Base-by-base conservation (phyloP, 805 yeast species). In the Zygotorulaspora sp. region DNA sequence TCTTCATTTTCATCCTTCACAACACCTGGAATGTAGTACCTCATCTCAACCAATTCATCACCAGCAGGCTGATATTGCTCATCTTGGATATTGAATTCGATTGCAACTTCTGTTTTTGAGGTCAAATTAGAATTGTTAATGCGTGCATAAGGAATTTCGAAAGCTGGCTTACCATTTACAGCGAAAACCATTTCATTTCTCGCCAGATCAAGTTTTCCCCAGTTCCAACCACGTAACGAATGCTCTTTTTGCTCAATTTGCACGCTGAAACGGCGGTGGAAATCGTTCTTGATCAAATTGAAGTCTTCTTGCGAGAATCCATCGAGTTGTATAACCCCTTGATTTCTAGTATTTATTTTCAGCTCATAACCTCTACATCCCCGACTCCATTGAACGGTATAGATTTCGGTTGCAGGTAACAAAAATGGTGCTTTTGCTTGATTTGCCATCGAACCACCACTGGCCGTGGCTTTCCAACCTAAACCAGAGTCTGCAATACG, bases 221-320 rank as follows among this genome's bases (percentile, higher is more conserved):
- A 92, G 64, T 92, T 92, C 98, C 98, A 92, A 21, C 99, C 99
- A 66, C 96, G 77, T 48, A 92, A 68, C 4, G 96, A 83, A 63
- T 92, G 98, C 53, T 90, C 97, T 53, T 73, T 78, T 45, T 75
- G 81, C 52, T 92, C 97, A 41, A 92, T 71, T 39, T 75, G 75
- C 29, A 85, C 68, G 39, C 70, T 71, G 62, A 88, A 86, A 54
- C 83, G 75, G 49, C 88, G 71, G 56, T 83, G 88, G 49, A 92
- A 70, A 49, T 89, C 95, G 55, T 76, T 83, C 62, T 89, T 90
- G 55, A 92, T 68, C 43, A 82, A 72, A 43, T 78, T 77, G 54
- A 85, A 82, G 57, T 90, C 96, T 43, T 81, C 88, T 22, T 69
- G 74, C 44, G 87, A 95, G 60, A 92, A 92, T 3, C 98, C 98